Evolutionary conservation across 2,329 filamentous ascomycete genomes (phyloP).

Genomic region (Cercospora sp.): DNA sequence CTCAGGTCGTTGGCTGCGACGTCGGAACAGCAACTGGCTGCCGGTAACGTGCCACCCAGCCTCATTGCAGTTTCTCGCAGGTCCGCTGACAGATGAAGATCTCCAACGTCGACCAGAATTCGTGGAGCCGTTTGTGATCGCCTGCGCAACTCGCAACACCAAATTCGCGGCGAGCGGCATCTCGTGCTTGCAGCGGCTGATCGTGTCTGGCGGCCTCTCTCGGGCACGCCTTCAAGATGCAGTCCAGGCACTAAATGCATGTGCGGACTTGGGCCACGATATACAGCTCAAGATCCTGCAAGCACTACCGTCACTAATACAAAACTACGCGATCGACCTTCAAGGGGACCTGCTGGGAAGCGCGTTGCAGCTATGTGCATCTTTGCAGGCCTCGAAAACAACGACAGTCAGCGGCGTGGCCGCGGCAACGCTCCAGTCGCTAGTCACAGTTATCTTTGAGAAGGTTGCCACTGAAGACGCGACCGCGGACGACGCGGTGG

Average conservation of each 20-base stretch:
- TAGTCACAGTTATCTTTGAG: constrained; percentile 90
- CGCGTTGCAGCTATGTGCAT: constrained; percentile 85
- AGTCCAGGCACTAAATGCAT: constrained; percentile 82
- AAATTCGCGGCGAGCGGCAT: constrained; percentile 81
- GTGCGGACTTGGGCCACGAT: constrained; percentile 71
- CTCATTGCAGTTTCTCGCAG: neutral
- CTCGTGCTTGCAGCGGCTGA: constrained; percentile 77
- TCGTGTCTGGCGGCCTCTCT: constrained; percentile 74
- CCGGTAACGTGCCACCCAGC: constrained; percentile 51
- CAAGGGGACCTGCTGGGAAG: constrained; percentile 78
- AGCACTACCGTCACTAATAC: constrained; percentile 80
- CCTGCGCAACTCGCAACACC: constrained; percentile 83
- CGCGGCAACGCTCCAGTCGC: constrained; percentile 91
- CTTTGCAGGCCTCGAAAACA: constrained; percentile 87
- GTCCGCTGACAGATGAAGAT: constrained; percentile 57
- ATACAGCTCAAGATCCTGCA: constrained; percentile 96
- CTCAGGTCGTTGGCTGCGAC: constrained; percentile 73
- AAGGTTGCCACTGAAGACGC: constrained; percentile 82
- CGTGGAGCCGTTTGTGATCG: constrained; percentile 89
- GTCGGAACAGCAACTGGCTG: constrained; percentile 73
- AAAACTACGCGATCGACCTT: constrained; percentile 83
- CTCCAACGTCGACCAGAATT: constrained; percentile 79
- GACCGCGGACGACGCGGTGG: constrained; percentile 54
- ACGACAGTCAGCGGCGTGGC: constrained; percentile 93
- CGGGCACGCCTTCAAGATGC: constrained; percentile 79